phyloP scores from a whole-genome alignment of 768 basidiomycete genomes.

The Mycena belliarum region DNA sequence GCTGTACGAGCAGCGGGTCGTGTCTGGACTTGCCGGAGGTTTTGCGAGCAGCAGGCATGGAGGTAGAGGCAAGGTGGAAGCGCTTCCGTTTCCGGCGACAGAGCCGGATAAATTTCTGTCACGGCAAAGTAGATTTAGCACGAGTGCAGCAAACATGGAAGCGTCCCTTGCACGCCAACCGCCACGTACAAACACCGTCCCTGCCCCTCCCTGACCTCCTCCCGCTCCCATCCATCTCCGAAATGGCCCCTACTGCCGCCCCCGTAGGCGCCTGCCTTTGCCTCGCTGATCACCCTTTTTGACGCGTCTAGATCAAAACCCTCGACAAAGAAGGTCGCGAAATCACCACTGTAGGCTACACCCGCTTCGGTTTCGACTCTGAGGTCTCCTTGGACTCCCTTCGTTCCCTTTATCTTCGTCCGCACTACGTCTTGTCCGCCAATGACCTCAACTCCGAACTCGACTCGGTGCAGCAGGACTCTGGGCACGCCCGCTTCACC shows the following conservation, averaged over 20 bases:
- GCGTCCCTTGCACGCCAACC: neutral
- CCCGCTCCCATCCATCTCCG: slow-evolving; percentile 20
- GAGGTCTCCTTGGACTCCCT: slow-evolving; percentile 78
- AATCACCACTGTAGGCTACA: slow-evolving; percentile 79
- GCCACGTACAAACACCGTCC: slow-evolving; percentile 13
- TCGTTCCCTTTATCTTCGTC: slow-evolving; percentile 85
- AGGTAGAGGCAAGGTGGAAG: no score
- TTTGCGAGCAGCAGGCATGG: slow-evolving; percentile 73
- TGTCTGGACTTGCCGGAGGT: slow-evolving; percentile 63
- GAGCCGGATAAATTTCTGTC: no score
- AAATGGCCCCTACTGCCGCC: slow-evolving; percentile 13
- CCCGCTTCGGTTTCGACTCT: slow-evolving; percentile 89
- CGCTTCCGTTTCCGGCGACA: no score
- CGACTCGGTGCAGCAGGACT: slow-evolving; percentile 39
- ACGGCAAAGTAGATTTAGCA: no score
- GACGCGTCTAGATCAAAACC: slow-evolving; percentile 50
- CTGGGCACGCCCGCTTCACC: slow-evolving; percentile 55
- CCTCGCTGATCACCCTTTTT: slow-evolving; percentile 23
- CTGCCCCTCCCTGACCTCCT: slow-evolving; percentile 11
- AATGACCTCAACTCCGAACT: slow-evolving; percentile 34
- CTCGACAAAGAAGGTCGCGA: slow-evolving; percentile 75
- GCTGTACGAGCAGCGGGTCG: slow-evolving; percentile 84
- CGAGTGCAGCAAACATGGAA: neutral
- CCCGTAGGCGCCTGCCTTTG: slow-evolving; percentile 12
- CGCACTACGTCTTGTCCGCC: slow-evolving; percentile 65